Evolutionary conservation across 768 basidiomycete species (phyloP).

Genomic region (Pluteus cervinus): DNA sequence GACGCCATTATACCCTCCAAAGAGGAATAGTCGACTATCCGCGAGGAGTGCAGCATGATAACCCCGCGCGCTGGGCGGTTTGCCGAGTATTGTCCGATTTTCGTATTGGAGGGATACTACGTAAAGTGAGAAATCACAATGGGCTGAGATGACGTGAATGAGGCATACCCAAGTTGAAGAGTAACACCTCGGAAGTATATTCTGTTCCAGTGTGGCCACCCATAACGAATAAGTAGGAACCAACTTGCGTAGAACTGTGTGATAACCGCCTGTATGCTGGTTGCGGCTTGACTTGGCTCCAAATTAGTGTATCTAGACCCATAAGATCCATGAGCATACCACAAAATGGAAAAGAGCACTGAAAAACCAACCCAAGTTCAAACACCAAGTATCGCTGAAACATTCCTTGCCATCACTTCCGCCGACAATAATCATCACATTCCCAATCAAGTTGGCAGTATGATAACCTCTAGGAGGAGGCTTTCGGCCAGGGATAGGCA

Average conservation of each 20-base stretch:
- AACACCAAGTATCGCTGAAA: conserved; percentile 82
- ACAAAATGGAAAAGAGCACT: background rate
- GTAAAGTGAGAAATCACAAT: conserved; percentile 2
- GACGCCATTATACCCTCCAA: conserved; percentile 85
- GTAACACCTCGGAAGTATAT: conserved; percentile 69
- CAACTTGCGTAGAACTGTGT: conserved; percentile 86
- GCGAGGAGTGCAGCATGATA: conserved; percentile 81
- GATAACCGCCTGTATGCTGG: conserved; percentile 58
- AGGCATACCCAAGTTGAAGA: conserved; percentile 78
- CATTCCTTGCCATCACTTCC: conserved; percentile 88
- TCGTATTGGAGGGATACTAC: conserved; percentile 85
- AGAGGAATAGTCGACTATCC: conserved; percentile 79
- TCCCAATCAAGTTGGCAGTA: conserved; percentile 80
- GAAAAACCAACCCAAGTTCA: conserved; percentile 66
- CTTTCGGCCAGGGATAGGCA: conserved; percentile 48
- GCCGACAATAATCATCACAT: conserved; percentile 83
- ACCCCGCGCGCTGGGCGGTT: conserved; percentile 67
- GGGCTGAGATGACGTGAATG: background rate
- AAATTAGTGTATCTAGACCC: conserved; percentile 33
- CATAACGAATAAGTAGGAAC: conserved; percentile 84
- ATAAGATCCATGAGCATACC: background rate
- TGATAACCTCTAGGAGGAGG: conserved; percentile 81
- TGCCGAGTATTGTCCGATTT: conserved; percentile 58
- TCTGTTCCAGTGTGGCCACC: conserved; percentile 82
- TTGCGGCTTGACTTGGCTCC: conserved; percentile 38